Base-by-base conservation (phyloP, 2,329 filamentous ascomycete genomes). In the Rhinocladiella mackenziei region DNA sequence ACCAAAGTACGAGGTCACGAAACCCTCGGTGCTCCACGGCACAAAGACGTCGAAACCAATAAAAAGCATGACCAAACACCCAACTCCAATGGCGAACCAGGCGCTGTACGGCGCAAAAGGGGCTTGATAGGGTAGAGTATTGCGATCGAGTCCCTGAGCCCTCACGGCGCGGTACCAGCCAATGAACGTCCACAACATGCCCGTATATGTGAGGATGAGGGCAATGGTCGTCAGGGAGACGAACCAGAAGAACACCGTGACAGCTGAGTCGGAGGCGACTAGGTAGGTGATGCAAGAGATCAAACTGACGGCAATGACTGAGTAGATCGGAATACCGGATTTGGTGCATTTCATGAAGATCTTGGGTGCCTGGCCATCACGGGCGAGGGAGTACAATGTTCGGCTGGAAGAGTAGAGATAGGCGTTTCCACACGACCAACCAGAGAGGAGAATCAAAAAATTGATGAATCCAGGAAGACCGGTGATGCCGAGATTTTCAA, bases 381-480 rank as follows among this genome's bases (percentile, higher is more conserved):
- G 60, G 0, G 64, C 64, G 1, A 67, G 62, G 2, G 62, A 64
- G 54, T 73, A 76, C 22, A 77, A 67, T 35, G 71, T 72, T 41
- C 74, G 69, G 5, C 71, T 74, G 7, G 69, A 69, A 18, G 66
- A 68, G 61, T 74, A 77, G 23, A 87, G 65, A 56, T 76, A 78
- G 54, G 83, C 80, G 55, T 86, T 87, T 0, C 78, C 80, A 1
- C 81, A 76, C 0, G 81, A 85, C 67, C 78, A 83, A 0, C 81
- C 83, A 0, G 81, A 84, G 0, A 82, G 81, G 51, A 89, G 73
- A 54, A 89, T 81, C 15, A 88, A 71, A 25, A 81, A 78, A 61
- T 89, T 89, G 65, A 89, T 81, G 43, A 89, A 74, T 6, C 78
- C 80, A 0, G 84, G 81, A 1, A 89, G 74, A 18, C 78, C 81